These are phyloP conservation scores for Monosporozyma solicola DNA, from an alignment of 805 yeast genomes.

Conservation along the genomic window DNA sequence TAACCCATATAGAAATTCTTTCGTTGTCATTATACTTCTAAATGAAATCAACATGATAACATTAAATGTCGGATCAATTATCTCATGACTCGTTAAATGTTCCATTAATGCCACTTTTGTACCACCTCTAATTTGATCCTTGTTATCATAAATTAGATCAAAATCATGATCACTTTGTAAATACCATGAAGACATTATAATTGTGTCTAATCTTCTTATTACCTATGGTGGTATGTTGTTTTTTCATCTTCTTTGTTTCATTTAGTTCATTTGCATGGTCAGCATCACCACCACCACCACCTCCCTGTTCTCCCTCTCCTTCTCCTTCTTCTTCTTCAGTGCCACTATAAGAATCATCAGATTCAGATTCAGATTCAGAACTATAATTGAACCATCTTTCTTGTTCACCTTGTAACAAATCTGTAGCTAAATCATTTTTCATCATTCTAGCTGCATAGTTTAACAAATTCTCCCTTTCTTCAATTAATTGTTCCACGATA, in stretches of 20 bases:
- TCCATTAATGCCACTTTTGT: constrained; percentile 68
- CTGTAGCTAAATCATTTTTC: constrained; percentile 62
- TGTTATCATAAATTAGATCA: constrained; percentile 51
- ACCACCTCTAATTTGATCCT: constrained; percentile 77
- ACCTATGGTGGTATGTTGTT: neutral
- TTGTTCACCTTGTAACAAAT: constrained; percentile 43
- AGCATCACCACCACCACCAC: neutral
- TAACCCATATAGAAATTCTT: constrained; percentile 49
- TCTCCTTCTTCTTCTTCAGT: constrained; percentile 3
- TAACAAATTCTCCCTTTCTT: constrained; percentile 59
- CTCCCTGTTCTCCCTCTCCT: no score
- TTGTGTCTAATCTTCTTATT: neutral
- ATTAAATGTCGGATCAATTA: constrained; percentile 53
- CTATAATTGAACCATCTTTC: constrained; percentile 27
- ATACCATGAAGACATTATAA: constrained; percentile 54
- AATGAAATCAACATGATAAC: constrained; percentile 67
- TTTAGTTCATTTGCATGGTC: neutral
- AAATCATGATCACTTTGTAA: constrained; percentile 58
- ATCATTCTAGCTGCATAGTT: constrained; percentile 70
- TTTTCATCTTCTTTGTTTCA: constrained; percentile 11
- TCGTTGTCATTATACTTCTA: constrained; percentile 60
- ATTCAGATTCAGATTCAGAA: constrained; percentile 20
- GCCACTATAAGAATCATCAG: constrained; percentile 5
- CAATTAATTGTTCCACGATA: constrained; percentile 50
- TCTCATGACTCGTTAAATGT: constrained; percentile 68